Base-by-base conservation (phyloP, 768 basidiomycete species). In the Podaxis sp. region DNA sequence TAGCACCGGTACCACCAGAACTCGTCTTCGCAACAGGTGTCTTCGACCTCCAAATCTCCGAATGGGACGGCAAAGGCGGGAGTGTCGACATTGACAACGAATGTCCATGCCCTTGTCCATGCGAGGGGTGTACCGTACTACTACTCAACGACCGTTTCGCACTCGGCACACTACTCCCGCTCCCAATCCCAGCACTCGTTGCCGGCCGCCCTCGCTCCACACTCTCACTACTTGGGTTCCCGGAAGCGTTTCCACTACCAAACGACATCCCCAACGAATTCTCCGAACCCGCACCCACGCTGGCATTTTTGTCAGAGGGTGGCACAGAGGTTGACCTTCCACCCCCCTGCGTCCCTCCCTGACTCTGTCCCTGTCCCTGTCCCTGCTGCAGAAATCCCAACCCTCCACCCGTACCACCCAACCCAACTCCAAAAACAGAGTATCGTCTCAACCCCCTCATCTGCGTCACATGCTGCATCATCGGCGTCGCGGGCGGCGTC, bases 241-340 rank as follows among this genome's bases (percentile, higher is more conserved):
- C 18, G 1, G 42, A 44, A 18, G 46, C 35, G 36, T 7, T 6
- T n/a, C 32, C 48, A 38, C 32, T 10, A 21, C 40, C 51, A 37
- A 60, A 60, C 38, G 51, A 23, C 56, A 57, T 46, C 44, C 54
- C 55, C n/a, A 53, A 42, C 73, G 71, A 53, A 32, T 46, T 54
- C 32, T 9, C 32, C 7, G 32, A 9, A 32, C 32, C 32, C 9
- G 32, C 7, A 35, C 18, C 37, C 63, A 82, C 80, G 63, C 90
- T 87, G 11, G 82, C 62, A 69, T 67, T 68, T 65, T 69, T 42
- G 63, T 91, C 88, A 13, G 82, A 72, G 18, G 80, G 80, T 2
- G 59, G 59, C 14, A 61, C 59, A n/a, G 59, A 61, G 28, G 28
- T 48, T n/a, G 59, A 61, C 18, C 59, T 54, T 21, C 36, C 46